phyloP scores from a whole-genome alignment of 2,329 filamentous ascomycete species.

The Verticillium isaacii region DNA sequence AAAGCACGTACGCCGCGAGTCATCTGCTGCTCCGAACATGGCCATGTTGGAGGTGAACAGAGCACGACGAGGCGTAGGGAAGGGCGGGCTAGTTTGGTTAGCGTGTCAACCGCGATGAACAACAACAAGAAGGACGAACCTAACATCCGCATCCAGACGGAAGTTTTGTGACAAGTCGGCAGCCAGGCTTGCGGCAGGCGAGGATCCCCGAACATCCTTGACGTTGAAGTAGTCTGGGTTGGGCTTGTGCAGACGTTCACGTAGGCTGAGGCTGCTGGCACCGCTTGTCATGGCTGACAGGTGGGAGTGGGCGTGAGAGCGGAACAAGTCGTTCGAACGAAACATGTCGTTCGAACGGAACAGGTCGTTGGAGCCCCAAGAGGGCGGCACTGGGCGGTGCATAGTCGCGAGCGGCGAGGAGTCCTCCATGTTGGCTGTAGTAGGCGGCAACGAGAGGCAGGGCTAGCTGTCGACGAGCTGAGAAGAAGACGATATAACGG shows the following conservation, averaged over 20 bases:
- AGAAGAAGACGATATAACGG: conserved; percentile 2
- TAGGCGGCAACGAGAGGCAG: background rate
- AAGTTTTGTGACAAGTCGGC: conserved; percentile 97
- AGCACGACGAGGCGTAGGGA: conserved; percentile 77
- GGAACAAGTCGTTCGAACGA: conserved; percentile 28
- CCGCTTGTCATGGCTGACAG: conserved; percentile 51
- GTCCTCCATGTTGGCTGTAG: conserved; percentile 65
- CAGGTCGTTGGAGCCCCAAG: conserved; percentile 53
- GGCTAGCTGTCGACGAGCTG: conserved; percentile 4
- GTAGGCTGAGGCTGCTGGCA: conserved; percentile 69
- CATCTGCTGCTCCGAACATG: conserved; percentile 47
- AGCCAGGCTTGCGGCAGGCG: conserved; percentile 83
- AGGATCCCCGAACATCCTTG: conserved; percentile 76
- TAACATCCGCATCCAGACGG: conserved; percentile 77
- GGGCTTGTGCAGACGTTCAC: conserved; percentile 62
- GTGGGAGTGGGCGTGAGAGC: conserved; percentile 39
- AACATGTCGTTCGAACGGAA: conserved; percentile 38
- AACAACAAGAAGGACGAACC: conserved; percentile 52
- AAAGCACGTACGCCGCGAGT: background rate
- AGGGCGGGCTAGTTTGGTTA: conserved; percentile 58
- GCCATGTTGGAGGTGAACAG: conserved; percentile 74
- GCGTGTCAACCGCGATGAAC: background rate
- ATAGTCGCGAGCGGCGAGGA: conserved; percentile 93
- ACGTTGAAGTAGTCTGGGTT: conserved; percentile 75
- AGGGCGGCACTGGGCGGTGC: conserved; percentile 65